Percentiles rank a stretch among this genome's conserved stretches.
phyloP scores from a whole-genome alignment of 2,329 filamentous ascomycete genomes.

The Anthostomella pinea region DNA sequence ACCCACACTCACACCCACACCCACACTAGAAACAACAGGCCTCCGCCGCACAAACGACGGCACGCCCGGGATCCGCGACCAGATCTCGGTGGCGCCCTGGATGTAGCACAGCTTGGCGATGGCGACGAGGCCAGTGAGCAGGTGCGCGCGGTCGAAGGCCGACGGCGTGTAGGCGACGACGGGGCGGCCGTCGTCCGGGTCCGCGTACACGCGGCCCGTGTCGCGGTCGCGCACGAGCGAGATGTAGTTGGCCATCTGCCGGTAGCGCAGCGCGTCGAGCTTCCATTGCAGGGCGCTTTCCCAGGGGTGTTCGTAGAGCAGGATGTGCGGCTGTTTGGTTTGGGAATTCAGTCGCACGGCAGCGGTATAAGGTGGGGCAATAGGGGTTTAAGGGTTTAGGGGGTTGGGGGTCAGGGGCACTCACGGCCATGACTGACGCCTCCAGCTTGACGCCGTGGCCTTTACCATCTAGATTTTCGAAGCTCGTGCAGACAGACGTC shows the following conservation, averaged over 20 bases:
- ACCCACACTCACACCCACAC: too few relatives aligned
- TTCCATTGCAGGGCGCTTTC: slow-evolving; percentile 68
- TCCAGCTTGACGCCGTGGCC: slow-evolving; percentile 86
- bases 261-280: slow-evolving; percentile 63
- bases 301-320: slow-evolving; percentile 65
- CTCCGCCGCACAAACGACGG: slow-evolving; percentile 55
- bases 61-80: slow-evolving; percentile 59
- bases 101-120: slow-evolving; percentile 75
- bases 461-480: slow-evolving; percentile 75
- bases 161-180: slow-evolving; percentile 70
- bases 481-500: slow-evolving; percentile 72
- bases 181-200: slow-evolving; percentile 62
- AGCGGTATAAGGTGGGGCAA: background rate
- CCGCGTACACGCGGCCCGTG: slow-evolving; percentile 69
- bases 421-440: slow-evolving; percentile 64
- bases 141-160: slow-evolving; percentile 67
- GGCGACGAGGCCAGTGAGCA: slow-evolving; percentile 68
- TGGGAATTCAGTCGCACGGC: slow-evolving; percentile 6
- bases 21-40: too few relatives aligned
- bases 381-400: background rate
- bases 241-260: slow-evolving; percentile 70
- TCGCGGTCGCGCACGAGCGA: slow-evolving; percentile 73
- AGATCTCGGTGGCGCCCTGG: slow-evolving; percentile 77
- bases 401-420: too few relatives aligned
- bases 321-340: slow-evolving; percentile 55